Evolutionary conservation across 2,329 filamentous ascomycete genomes (phyloP).

Genomic region (Botryosphaeria dothidea): DNA sequence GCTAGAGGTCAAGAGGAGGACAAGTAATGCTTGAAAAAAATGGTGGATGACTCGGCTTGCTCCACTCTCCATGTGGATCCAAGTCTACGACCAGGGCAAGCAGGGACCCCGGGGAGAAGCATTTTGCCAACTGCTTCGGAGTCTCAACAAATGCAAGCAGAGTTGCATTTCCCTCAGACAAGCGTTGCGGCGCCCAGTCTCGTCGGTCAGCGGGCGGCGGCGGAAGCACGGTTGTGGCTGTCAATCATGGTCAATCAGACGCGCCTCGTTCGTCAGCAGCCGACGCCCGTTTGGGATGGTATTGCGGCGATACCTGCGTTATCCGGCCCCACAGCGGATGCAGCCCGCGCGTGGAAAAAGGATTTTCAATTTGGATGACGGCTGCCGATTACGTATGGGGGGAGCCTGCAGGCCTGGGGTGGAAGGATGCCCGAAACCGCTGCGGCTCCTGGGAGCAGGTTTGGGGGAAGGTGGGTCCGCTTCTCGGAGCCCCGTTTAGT

Average conservation of each 20-base stretch:
- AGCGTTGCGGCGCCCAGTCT: background rate
- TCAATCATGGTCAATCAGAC: background rate
- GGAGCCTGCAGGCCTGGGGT: background rate
- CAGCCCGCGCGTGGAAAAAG: constrained; percentile 7
- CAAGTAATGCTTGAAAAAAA: background rate
- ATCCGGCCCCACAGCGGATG: background rate
- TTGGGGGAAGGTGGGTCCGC: background rate
- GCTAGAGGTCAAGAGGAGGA: background rate
- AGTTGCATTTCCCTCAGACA: background rate
- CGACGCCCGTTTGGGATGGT: background rate
- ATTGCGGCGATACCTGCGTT: background rate
- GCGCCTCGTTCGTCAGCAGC: constrained; percentile 1
- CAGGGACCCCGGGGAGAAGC: constrained; percentile 1
- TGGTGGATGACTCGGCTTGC: constrained; percentile 1
- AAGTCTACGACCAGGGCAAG: background rate
- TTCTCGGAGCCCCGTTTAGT: background rate
- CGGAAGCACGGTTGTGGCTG: background rate
- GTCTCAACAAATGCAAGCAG: background rate
- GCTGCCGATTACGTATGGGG: background rate
- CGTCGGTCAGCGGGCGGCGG: background rate
- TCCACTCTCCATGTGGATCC: background rate
- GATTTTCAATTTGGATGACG: constrained; percentile 6
- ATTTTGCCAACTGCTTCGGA: constrained; percentile 9
- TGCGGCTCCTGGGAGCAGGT: background rate
- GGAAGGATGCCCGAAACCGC: background rate